Evolutionary conservation across 495 filamentous ascomycete genomes (phyloP).

Genomic region (Hypomontagnella monticulosa): DNA sequence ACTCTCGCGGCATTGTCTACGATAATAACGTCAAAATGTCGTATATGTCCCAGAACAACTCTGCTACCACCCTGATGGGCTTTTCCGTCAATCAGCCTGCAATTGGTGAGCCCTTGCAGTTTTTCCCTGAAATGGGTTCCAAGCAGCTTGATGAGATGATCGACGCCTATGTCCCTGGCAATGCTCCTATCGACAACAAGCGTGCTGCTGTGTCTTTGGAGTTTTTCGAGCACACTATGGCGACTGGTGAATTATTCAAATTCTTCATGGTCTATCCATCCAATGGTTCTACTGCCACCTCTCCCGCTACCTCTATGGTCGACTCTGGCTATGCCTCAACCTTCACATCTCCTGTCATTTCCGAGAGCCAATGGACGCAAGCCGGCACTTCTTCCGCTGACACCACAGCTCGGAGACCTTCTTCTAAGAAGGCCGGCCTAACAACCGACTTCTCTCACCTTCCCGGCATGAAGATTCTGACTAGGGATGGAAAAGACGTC

Average conservation of each 20-base stretch:
- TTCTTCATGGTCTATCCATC: constrained; percentile 59
- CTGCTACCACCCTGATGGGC: constrained; percentile 53
- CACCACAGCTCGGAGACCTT: constrained; percentile 28
- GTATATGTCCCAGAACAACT: constrained; percentile 51
- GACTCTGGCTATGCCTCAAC: constrained; percentile 57
- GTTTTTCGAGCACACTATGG: constrained; percentile 58
- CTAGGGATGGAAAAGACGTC: constrained; percentile 64
- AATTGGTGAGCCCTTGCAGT: constrained; percentile 61
- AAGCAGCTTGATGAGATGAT: constrained; percentile 63
- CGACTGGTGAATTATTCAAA: constrained; percentile 59
- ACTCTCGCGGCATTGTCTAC: constrained; percentile 1
- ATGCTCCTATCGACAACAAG: constrained; percentile 61
- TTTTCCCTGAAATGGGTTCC: constrained; percentile 63
- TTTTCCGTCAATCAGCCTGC: constrained; percentile 61
- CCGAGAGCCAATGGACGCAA: constrained; percentile 54
- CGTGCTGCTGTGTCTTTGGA: constrained; percentile 63
- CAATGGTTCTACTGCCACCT: constrained; percentile 48
- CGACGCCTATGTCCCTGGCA: constrained; percentile 59
- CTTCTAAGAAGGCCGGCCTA: constrained; percentile 37
- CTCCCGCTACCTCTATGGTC: constrained; percentile 51
- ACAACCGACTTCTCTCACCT: constrained; percentile 56
- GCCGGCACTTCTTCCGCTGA: constrained; percentile 40
- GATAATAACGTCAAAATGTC: constrained; percentile 40
- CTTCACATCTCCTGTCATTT: constrained; percentile 56
- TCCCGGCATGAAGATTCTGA: constrained; percentile 68